These are phyloP conservation scores for Cryptomeria japonica DNA, from an alignment of 75 land plant genomes.

Conservation along the genomic window DNA sequence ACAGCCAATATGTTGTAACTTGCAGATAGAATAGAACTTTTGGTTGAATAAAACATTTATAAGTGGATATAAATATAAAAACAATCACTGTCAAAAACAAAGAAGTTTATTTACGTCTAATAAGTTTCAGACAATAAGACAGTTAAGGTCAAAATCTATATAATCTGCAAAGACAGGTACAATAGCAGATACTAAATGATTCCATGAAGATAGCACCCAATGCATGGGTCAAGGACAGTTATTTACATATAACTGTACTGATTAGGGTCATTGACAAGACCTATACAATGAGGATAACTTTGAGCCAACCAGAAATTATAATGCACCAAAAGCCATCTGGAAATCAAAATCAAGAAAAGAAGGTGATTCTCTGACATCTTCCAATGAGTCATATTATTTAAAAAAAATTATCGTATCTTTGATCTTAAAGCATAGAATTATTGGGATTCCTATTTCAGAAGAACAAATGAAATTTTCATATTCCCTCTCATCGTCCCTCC, in stretches of 20 bases:
- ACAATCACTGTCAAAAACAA: background rate
- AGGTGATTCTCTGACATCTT: too few relatives aligned
- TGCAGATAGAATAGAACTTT: background rate
- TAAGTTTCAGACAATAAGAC: background rate
- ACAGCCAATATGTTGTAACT: background rate
- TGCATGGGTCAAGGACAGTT: background rate
- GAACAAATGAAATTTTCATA: too few relatives aligned
- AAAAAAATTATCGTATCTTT: too few relatives aligned
- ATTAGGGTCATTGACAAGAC: too few relatives aligned
- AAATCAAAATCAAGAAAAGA: too few relatives aligned
- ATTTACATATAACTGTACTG: background rate
- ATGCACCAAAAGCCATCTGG: too few relatives aligned
- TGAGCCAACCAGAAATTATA: too few relatives aligned
- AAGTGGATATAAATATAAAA: background rate
- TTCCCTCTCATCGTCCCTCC: background rate
- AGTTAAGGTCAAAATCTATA: background rate
- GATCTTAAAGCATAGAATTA: too few relatives aligned
- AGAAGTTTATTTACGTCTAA: background rate
- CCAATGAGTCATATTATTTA: too few relatives aligned
- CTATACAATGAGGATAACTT: too few relatives aligned
- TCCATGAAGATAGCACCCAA: background rate
- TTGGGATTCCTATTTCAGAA: too few relatives aligned
- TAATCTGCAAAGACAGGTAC: background rate
- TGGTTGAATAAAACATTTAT: background rate
- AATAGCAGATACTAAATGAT: background rate